phyloP scores from a whole-genome alignment of 1,284 basidiomycete genomes.

The Cryptococcus hybrid region DNA sequence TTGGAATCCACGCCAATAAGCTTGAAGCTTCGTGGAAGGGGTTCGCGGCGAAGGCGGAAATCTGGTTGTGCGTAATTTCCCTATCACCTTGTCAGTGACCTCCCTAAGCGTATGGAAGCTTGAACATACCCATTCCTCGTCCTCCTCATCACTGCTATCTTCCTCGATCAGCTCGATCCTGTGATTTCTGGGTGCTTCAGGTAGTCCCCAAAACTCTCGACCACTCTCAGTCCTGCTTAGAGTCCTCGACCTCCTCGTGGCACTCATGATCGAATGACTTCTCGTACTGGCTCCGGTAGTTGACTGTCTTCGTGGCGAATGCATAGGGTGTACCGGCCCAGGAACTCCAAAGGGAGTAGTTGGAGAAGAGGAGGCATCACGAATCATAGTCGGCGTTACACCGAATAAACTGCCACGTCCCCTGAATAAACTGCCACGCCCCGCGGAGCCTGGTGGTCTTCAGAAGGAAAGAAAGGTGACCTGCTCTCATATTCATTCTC shows the following conservation, averaged over 20 bases:
- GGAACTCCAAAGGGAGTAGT: constrained; percentile 48
- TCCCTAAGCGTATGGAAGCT: background rate
- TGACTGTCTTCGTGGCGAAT: constrained; percentile 10
- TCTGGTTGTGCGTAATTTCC: constrained; percentile 13
- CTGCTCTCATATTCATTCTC: constrained; percentile 32
- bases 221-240: constrained; percentile 42
- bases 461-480: constrained; percentile 34
- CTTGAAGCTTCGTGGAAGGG: constrained; percentile 32
- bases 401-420: background rate
- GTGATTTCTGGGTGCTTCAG: constrained; percentile 33
- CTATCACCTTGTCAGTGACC: background rate
- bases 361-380: constrained; percentile 22
- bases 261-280: constrained; percentile 5
- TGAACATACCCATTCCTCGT: constrained; percentile 48
- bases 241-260: constrained; percentile 5
- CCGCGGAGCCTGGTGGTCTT: background rate
- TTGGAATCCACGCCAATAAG: constrained; percentile 12
- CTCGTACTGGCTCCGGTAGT: constrained; percentile 6
- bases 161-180: constrained; percentile 25
- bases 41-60: constrained; percentile 25
- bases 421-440: no score
- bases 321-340: constrained; percentile 24
- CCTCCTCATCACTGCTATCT: constrained; percentile 39
- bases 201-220: constrained; percentile 48
- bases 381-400: constrained; percentile 1